Base-by-base conservation (phyloP, 805 yeast genomes). In the Ogataea zsoltii region DNA sequence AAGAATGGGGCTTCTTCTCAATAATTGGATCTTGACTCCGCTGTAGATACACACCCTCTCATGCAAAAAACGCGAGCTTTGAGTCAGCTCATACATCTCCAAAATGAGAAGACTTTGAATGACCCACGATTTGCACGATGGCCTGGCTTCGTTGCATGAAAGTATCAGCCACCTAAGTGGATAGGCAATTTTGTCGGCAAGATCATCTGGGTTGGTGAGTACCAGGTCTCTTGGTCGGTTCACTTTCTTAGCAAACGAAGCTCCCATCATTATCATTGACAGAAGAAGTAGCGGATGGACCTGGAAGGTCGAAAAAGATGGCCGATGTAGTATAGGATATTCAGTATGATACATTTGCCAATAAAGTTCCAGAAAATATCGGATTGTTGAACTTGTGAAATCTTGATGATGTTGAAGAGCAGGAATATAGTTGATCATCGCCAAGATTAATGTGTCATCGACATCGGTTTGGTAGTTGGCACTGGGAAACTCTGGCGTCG, bases 281-380 rank as follows among this genome's bases (percentile, higher is more conserved):
- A 80, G 56, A 12, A 82, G 51, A 14, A 83, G 60, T 15, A 80
- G 67, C 0, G 80, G 79, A 4, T 77, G 77, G 10, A 78, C 71
- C 1, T 67, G 63, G 29, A 66, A 62, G 0, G 85, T 77, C 38
- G 70, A 67, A 50, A 80, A 80, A 1, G 79, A 69, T 0, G 75
- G 74, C 40, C 66, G 67, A 46, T 75, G 78, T 29, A 75, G 42
- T 23, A 75, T 63, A 12, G 77, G 77, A 47, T 65, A 69, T 53
- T 78, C 82, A 4, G 78, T 73, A 61, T 74, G 86, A 61, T 70
- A 80, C 10, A 72, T 63, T 5, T 63, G 53, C 86, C 86, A 80
- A 53, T 77, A 80, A 10, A 49, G 37, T 26, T 56, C 53, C n/a
- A 65, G 40, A 33, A 55, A 59, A 25, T 21, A 21, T 21, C 9